phyloP scores from a whole-genome alignment of 805 yeast species.

The Metschnikowia reukaufii region DNA sequence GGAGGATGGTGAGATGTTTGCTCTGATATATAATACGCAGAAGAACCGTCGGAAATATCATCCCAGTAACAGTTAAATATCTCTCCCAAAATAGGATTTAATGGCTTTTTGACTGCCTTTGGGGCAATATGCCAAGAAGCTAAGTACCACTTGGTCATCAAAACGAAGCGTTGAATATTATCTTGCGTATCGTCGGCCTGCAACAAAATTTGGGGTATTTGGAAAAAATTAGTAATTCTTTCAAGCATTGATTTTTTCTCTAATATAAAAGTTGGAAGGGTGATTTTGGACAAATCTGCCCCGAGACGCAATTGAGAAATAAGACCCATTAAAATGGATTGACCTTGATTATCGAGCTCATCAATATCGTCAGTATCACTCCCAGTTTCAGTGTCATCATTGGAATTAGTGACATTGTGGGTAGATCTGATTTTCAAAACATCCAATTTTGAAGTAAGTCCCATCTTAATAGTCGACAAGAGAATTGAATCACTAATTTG shows the following conservation, averaged over 20 bases:
- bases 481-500: too few relatives aligned
- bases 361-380: conserved; percentile 59
- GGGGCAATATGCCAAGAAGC: conserved; percentile 99
- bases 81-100: conserved; percentile 94
- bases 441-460: conserved; percentile 30
- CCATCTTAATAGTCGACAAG: conserved; percentile 19
- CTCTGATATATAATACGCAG: conserved; percentile 85
- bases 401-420: too few relatives aligned
- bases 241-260: conserved; percentile 97
- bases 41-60: conserved; percentile 59
- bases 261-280: conserved; percentile 91
- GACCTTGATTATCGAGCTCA: conserved; percentile 89
- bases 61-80: conserved; percentile 93
- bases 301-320: conserved; percentile 93
- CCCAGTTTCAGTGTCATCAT: too few relatives aligned
- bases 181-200: conserved; percentile 63
- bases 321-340: conserved; percentile 80
- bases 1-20: conserved; percentile 99
- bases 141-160: conserved; percentile 84
- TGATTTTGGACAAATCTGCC: conserved; percentile 82
- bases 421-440: conserved; percentile 24
- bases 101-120: conserved; percentile 95
- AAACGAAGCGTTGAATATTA: conserved; percentile 65
- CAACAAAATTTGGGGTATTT: conserved; percentile 72
- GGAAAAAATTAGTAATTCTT: conserved; percentile 84